These are phyloP conservation scores for Agarophyton chilense DNA, from an alignment of 23 red algal species.

Conservation along the genomic window DNA sequence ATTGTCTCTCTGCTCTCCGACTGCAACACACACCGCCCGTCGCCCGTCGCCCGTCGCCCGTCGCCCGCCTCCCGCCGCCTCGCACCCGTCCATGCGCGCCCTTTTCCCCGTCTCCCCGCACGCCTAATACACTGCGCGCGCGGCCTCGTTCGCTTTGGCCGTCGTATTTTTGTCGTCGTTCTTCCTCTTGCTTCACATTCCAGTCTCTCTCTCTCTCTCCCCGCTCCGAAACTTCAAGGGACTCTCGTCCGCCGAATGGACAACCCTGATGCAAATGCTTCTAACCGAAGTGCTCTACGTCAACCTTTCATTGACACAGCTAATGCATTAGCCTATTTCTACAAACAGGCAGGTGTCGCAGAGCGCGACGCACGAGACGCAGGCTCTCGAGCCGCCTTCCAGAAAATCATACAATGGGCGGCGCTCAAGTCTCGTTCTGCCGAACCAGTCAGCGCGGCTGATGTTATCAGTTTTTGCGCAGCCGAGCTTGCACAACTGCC, in stretches of 20 bases:
- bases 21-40: too few relatives aligned
- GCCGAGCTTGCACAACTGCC: constrained; percentile 38
- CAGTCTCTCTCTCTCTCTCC: background rate
- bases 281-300: constrained; percentile 39
- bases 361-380: constrained; percentile 60
- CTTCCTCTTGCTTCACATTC: background rate
- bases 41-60: background rate
- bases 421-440: constrained; percentile 42
- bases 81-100: background rate
- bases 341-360: constrained; percentile 46
- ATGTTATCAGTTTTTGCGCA: constrained; percentile 52
- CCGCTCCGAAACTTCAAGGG: background rate
- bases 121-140: too few relatives aligned
- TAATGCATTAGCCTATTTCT: constrained; percentile 55
- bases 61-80: background rate
- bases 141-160: too few relatives aligned
- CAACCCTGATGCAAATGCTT: background rate
- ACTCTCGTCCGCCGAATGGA: background rate
- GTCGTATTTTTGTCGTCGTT: background rate
- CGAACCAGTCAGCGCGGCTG: constrained; percentile 8
- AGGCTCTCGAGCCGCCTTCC: constrained; percentile 54
- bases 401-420: constrained; percentile 59
- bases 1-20: too few relatives aligned
- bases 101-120: too few relatives aligned
- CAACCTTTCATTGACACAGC: constrained; percentile 63